A percentile compares a stretch with the other conserved stretches of the same genome.
Evolutionary conservation across 2,329 filamentous ascomycete species (phyloP).

Genomic region (Ophiosphaerella korrae): DNA sequence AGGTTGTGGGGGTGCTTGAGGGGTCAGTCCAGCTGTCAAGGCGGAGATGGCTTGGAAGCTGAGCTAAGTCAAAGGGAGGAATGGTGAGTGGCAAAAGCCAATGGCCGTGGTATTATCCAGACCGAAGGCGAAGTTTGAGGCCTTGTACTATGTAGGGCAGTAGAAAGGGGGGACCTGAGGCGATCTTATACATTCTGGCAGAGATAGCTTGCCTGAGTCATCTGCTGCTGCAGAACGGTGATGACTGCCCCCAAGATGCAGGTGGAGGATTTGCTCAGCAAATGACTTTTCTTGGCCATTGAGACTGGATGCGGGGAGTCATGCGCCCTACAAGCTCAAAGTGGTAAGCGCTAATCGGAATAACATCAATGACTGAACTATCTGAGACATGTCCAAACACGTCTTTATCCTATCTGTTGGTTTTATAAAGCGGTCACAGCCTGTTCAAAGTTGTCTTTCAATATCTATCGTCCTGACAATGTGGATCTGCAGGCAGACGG

Average conservation of each 20-base stretch:
- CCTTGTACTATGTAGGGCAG: not conserved
- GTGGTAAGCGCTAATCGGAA: slow-evolving; percentile 10
- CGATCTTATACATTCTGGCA: slow-evolving; percentile 24
- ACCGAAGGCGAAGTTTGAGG: slow-evolving; percentile 6
- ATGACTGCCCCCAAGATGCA: slow-evolving; percentile 18
- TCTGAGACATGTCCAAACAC: too few relatives aligned
- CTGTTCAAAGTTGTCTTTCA: not conserved
- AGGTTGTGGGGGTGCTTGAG: slow-evolving; percentile 6
- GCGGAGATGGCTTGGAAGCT: slow-evolving; percentile 24
- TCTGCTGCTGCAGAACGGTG: slow-evolving; percentile 9
- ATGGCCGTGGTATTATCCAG: slow-evolving; percentile 7
- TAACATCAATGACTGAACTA: not conserved
- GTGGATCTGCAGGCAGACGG: too few relatives aligned
- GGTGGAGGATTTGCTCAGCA: slow-evolving; percentile 16
- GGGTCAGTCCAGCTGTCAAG: slow-evolving; percentile 19
- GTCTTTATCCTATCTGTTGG: slow-evolving; percentile 4
- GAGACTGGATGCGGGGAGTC: slow-evolving; percentile 11
- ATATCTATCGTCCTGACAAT: not conserved
- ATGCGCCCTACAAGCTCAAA: slow-evolving; percentile 13
- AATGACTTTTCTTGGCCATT: slow-evolving; percentile 20
- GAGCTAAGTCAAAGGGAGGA: slow-evolving; percentile 3
- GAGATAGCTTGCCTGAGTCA: slow-evolving; percentile 27
- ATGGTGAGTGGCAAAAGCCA: slow-evolving; percentile 4
- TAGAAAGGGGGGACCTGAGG: slow-evolving; percentile 5
- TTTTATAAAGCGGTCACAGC: not conserved